Base-by-base conservation (phyloP, 2,329 filamentous ascomycete genomes). In the Xylariaceae sp. region DNA sequence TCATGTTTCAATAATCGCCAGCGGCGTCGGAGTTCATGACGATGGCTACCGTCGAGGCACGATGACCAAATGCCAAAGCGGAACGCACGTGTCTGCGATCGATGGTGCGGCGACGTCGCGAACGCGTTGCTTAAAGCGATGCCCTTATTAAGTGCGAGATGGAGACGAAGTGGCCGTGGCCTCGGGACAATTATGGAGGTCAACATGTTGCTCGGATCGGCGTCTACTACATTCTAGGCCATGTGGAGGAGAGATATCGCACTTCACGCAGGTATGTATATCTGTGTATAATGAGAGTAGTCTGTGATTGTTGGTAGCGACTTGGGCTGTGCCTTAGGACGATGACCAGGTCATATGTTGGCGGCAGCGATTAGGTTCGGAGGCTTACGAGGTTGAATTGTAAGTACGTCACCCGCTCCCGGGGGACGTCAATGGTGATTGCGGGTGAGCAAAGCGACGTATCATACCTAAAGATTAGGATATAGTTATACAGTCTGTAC, bases 41-140 rank as follows among this genome's bases (percentile, higher is more conserved):
- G 70, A 26, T 70, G 67, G 19, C 75, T 70, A 11, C 69, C 65
- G 58, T 78, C 73, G 31, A 73, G 60, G 44, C 72, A 72, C 32
- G 70, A 72, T 6, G 74, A 71, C 74, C 78, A 80, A 19, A 73
- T 60, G 50, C 72, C 74, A 55, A 81, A 74, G 56, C 78, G 76
- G 57, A 81, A 79, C 37, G 64, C 64, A 37, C 81, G 76, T 35
- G 62, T 68, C 58, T 79, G 77, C 43, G 72, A 68, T 19, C 61
- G 65, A 47, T 67, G 67, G 35, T 62, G 61, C 19, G 50, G 41
- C 19, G 55, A 57, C 31, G 62, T 45, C 11, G 65, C 45, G 35
- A 65, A 62, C 30, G 60, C 44, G 31, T 47, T 50, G 4, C 54
- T 54, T 19, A 59, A 56, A n/a, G 56, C 59, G 11, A 65, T 50